Base-by-base conservation (phyloP, 2,329 filamentous ascomycete species). In the Paraphoma chrysanthemicola region DNA sequence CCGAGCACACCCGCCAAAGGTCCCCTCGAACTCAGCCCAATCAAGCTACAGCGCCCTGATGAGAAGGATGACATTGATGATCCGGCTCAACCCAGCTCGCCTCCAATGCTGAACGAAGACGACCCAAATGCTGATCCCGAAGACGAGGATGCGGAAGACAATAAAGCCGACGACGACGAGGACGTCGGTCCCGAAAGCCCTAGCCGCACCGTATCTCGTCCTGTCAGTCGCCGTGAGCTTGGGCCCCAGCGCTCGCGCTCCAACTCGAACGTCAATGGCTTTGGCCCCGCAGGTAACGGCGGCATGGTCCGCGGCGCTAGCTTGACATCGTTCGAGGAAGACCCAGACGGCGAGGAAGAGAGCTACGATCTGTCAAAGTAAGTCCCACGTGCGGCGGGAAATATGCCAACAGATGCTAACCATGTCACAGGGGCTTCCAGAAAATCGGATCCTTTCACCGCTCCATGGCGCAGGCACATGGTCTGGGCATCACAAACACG, bases 1-100 rank as follows among this genome's bases (percentile, higher is more conserved):
- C 85, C 86, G 28, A 91, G 88, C 75, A 93, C 90, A 1, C 91
- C 91, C 1, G 80, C 90, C 7, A 78, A 77, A 57, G 66, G 64
- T 10, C 67, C 64, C 9, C 58, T 72, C 14, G 74, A 77, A 39
- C 57, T 75, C 10, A 77, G 72, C 44, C 73, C 74, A 1, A 77
- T 71, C 54, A 76, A 76, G 56, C 66, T 76, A 18, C 67, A 70
- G 42, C 70, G 59, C 49, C 57, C 66, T 18, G 64, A 70, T n/a
- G 71, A 70, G 6, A 72, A 73, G 23, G 71, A 75, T 7, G 67
- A 58, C 12, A 72, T 71, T 5, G 72, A 76, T 12, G 68, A 73
- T 49, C 51, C 57, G 16, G 59, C 62, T 8, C 74, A 76, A 55
- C 74, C 73, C 18, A 73, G 72, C 51, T 73, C 70, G 38, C 73